Evolutionary conservation across 2,329 filamentous ascomycete species (phyloP).

Genomic region (Pseudopyricularia cyperi): DNA sequence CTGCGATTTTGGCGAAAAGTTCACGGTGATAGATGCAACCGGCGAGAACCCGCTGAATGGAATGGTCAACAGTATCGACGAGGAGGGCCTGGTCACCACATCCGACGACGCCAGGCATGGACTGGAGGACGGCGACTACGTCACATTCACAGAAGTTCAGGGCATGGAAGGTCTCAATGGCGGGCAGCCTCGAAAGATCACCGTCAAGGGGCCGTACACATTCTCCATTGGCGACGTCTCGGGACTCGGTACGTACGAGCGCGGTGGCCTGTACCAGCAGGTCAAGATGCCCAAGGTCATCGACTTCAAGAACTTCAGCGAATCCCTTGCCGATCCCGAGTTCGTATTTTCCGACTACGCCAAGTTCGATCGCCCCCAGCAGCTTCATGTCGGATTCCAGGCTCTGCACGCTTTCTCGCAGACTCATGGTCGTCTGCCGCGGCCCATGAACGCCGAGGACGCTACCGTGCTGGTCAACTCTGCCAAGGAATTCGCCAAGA

Average conservation of each 20-base stretch:
- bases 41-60: constrained; percentile 80
- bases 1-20: constrained; percentile 92
- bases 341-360: constrained; percentile 89
- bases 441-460: constrained; percentile 74
- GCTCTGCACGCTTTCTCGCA: constrained; percentile 79
- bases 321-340: constrained; percentile 75
- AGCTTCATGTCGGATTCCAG: constrained; percentile 86
- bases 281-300: constrained; percentile 97
- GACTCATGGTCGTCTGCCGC: constrained; percentile 60
- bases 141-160: constrained; percentile 86
- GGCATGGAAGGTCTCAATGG: constrained; percentile 84
- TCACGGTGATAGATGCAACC: constrained; percentile 78
- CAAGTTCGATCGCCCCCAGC: constrained; percentile 89
- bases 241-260: constrained; percentile 71
- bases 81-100: constrained; percentile 82
- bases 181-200: constrained; percentile 75
- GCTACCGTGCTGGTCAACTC: constrained; percentile 65
- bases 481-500: constrained; percentile 59
- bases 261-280: constrained; percentile 82
- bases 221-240: constrained; percentile 95
- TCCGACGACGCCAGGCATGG: constrained; percentile 92
- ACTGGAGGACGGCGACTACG: constrained; percentile 89
- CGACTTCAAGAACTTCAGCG: constrained; percentile 71
- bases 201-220: constrained; percentile 90
- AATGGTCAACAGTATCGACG: constrained; percentile 81